Conservation (phyloP, 345 rosid genomes). For the Citrus maxima region DNA sequence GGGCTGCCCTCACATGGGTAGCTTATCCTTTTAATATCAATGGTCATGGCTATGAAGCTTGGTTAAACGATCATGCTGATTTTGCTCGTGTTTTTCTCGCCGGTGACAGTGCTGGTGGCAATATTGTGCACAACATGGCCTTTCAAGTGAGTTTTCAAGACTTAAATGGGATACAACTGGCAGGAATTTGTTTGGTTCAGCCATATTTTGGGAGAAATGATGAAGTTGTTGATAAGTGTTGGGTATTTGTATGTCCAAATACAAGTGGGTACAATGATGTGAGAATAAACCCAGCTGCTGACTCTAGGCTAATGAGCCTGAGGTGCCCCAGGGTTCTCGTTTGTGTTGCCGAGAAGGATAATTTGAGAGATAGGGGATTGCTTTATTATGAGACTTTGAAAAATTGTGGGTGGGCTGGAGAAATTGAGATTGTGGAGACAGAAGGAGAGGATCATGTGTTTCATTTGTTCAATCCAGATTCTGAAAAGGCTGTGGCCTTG, state of each 20-base stretch:
- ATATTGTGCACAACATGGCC: constrained; percentile 29
- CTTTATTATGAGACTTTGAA: constrained; percentile 27
- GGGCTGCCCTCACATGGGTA: constrained; percentile 42
- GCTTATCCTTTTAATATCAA: constrained; percentile 19
- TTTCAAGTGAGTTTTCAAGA: constrained; percentile 6
- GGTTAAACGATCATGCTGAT: constrained; percentile 36
- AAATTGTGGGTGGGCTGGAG: constrained; percentile 31
- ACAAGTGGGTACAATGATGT: constrained; percentile 27
- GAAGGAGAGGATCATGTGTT: constrained; percentile 38
- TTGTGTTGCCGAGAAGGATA: constrained; percentile 39
- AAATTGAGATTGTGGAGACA: constrained; percentile 23
- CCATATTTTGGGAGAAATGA: constrained; percentile 35
- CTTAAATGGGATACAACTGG: constrained; percentile 3
- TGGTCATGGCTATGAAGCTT: constrained; percentile 27
- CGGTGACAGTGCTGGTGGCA: constrained; percentile 44
- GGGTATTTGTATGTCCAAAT: constrained; percentile 26
- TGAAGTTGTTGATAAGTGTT: constrained; percentile 9
- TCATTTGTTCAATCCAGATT: constrained; percentile 29
- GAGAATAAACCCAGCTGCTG: constrained; percentile 30
- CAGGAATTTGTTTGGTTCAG: constrained; percentile 31
- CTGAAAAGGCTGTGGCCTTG: constrained; percentile 24
- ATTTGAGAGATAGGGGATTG: constrained; percentile 20
- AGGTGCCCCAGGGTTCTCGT: constrained; percentile 27
- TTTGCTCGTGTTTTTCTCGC: constrained; percentile 23
- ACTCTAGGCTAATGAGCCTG: constrained; percentile 17